Percentiles rank a stretch among this genome's conserved stretches.
phyloP scores from a whole-genome alignment of 768 basidiomycete genomes.

The Pleurotus ostreatus region DNA sequence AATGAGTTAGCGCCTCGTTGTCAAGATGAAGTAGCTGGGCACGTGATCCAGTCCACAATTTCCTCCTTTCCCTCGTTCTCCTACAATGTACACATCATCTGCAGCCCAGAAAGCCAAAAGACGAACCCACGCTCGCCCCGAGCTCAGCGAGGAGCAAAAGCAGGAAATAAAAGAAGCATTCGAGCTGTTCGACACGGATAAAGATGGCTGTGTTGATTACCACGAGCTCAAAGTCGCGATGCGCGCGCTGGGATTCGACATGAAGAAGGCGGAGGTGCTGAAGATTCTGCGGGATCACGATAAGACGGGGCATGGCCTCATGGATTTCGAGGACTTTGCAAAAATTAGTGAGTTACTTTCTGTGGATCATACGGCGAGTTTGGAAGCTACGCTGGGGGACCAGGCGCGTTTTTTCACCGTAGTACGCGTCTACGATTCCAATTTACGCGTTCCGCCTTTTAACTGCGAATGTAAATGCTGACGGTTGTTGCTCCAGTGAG shows the following conservation, averaged over 20 bases:
- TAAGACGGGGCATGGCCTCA: constrained; percentile 74
- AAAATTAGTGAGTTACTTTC: constrained; percentile 72
- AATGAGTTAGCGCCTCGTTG: too few relatives aligned
- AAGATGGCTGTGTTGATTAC: constrained; percentile 94
- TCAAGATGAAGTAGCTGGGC: too few relatives aligned
- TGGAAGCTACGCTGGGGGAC: not conserved
- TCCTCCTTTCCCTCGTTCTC: not conserved
- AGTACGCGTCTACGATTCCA: not conserved
- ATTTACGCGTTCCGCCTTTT: not conserved
- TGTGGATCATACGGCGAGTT: not conserved
- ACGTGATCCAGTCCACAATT: too few relatives aligned
- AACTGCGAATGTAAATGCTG: constrained; percentile 16
- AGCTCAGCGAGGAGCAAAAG: constrained; percentile 84
- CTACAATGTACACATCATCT: constrained; percentile 58
- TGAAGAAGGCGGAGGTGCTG: constrained; percentile 98
- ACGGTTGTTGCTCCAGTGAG: constrained; percentile 60
- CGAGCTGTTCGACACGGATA: constrained; percentile 98
- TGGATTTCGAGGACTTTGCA: constrained; percentile 92
- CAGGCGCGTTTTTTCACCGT: not conserved
- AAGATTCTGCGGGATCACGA: constrained; percentile 91
- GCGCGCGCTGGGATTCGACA: constrained; percentile 94
- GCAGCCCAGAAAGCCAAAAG: constrained; percentile 72
- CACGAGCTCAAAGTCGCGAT: constrained; percentile 99
- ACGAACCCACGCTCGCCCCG: constrained; percentile 71
- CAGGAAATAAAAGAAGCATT: constrained; percentile 99